These are phyloP conservation scores for Spinacia oleracea DNA, from an alignment of 179 eudicot genomes.

Conservation along the genomic window DNA sequence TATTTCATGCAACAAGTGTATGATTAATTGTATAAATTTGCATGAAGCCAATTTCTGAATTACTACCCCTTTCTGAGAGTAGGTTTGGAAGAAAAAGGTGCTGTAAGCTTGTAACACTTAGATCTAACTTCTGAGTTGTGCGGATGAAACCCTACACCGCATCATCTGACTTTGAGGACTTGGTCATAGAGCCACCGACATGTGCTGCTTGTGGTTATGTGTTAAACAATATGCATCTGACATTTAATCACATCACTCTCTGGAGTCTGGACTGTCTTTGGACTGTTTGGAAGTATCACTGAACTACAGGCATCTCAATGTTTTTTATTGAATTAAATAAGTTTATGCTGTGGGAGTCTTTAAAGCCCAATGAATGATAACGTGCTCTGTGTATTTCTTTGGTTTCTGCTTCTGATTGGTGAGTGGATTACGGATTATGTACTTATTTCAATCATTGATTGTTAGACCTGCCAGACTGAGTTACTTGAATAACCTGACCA, in stretches of 20 bases:
- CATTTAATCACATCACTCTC: neutral
- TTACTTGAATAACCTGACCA: neutral
- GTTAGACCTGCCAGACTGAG: neutral
- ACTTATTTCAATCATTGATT: too few species aligned
- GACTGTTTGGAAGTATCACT: too few species aligned
- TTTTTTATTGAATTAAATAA: too few species aligned
- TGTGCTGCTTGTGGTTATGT: too few species aligned
- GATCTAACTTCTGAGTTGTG: neutral
- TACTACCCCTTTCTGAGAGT: neutral
- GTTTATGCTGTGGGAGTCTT: neutral
- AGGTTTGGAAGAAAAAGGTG: neutral
- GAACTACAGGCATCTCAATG: neutral
- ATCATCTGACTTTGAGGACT: neutral
- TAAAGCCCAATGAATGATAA: too few species aligned
- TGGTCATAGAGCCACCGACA: neutral
- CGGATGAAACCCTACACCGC: too few species aligned
- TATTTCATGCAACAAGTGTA: neutral
- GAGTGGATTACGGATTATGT: neutral
- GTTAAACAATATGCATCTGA: neutral
- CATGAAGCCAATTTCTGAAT: neutral
- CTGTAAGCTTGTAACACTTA: neutral
- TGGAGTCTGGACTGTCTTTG: neutral
- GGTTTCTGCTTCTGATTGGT: neutral
- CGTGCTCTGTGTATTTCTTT: neutral
- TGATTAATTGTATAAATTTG: neutral